Evolutionary conservation across 2,329 filamentous ascomycete genomes (phyloP).

Genomic region (Fusarium metavorans): DNA sequence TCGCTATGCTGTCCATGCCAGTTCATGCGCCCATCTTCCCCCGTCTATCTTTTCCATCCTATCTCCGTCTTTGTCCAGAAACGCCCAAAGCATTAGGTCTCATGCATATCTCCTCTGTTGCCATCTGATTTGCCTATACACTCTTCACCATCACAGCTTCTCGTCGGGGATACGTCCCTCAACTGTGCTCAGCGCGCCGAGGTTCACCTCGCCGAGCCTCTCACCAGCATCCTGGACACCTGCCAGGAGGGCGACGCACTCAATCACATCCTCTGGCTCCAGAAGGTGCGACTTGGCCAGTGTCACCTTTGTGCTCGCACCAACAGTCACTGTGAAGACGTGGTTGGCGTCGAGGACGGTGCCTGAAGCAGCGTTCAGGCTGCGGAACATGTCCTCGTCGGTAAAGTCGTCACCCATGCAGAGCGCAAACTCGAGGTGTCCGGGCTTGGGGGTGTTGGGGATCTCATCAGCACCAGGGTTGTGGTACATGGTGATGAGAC

Average conservation of each 20-base stretch:
- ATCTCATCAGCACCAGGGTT: conserved; percentile 59
- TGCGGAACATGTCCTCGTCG: conserved; percentile 96
- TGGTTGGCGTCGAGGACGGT: conserved; percentile 68
- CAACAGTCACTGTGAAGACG: conserved; percentile 92
- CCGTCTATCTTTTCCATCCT: conserved; percentile 35
- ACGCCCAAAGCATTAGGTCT: conserved; percentile 38
- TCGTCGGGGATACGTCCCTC: conserved; percentile 63
- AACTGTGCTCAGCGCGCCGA: conserved; percentile 65
- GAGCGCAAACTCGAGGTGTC: conserved; percentile 84
- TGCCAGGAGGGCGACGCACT: conserved; percentile 69
- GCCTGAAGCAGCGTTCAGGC: conserved; percentile 72
- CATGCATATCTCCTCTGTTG: neutral
- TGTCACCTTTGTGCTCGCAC: conserved; percentile 91
- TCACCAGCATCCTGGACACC: conserved; percentile 57
- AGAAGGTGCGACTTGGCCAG: conserved; percentile 90
- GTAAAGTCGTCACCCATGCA: conserved; percentile 97
- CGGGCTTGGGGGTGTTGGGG: conserved; percentile 54
- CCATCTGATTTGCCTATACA: neutral
- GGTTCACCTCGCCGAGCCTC: conserved; percentile 64
- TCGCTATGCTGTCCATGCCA: conserved; percentile 14
- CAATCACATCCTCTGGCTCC: conserved; percentile 89
- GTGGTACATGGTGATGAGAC: conserved; percentile 81
- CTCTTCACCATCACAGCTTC: conserved; percentile 32
- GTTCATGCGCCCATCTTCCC: conserved; percentile 28
- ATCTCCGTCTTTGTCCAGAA: conserved; percentile 37